phyloP scores from a whole-genome alignment of 345 rosid genomes.

The Punica granatum region DNA sequence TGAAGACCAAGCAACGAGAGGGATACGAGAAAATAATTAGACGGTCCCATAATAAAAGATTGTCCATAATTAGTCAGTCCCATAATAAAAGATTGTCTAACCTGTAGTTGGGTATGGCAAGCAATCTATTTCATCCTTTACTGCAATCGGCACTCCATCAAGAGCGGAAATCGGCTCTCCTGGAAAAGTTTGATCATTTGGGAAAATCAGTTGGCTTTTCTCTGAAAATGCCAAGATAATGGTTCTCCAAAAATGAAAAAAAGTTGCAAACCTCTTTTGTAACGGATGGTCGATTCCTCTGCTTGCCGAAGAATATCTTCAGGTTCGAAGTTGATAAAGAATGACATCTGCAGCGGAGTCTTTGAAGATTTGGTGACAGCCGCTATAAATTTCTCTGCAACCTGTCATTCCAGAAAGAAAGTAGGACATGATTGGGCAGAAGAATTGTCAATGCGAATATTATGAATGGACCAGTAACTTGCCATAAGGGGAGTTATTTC shows the following conservation, averaged over 20 bases:
- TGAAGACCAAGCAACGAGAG: not conserved
- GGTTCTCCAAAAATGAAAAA: too few relatives aligned
- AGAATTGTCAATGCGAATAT: too few relatives aligned
- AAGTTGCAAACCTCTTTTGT: constrained; percentile 35
- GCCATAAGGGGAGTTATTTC: constrained; percentile 41
- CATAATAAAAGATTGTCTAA: not conserved
- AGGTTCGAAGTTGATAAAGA: constrained; percentile 40
- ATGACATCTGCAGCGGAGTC: constrained; percentile 41
- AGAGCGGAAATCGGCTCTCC: constrained; percentile 56
- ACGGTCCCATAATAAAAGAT: not conserved
- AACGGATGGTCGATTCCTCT: constrained; percentile 42
- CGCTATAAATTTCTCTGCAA: constrained; percentile 44
- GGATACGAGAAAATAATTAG: not conserved
- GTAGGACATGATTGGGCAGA: not conserved
- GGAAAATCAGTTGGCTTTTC: not conserved
- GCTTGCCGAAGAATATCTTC: constrained; percentile 57
- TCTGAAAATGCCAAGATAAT: not conserved
- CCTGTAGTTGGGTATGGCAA: constrained; percentile 74
- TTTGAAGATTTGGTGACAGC: constrained; percentile 36
- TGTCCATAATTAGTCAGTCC: too few relatives aligned
- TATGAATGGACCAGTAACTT: not conserved
- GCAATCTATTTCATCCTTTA: constrained; percentile 78
- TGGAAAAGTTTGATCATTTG: constrained; percentile 12
- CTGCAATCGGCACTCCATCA: constrained; percentile 67
- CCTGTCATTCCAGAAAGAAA: constrained; percentile 17